Percentiles rank a stretch among this genome's conserved stretches.
These are phyloP conservation scores for Fusarium humuli DNA, from an alignment of 2,329 filamentous ascomycete species.

Conservation along the genomic window DNA sequence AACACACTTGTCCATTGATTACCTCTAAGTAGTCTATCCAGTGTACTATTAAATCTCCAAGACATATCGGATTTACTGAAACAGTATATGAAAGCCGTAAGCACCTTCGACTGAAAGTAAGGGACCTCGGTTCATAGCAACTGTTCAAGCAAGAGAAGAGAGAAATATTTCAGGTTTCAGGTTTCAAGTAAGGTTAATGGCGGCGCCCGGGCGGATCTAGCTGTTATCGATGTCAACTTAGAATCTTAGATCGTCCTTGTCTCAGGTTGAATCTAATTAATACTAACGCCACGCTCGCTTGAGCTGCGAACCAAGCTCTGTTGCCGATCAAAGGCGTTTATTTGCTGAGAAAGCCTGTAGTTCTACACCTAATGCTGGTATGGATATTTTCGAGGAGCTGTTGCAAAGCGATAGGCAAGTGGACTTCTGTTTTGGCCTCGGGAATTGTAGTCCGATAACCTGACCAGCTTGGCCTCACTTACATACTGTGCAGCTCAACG, in stretches of 20 bases:
- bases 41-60: neutral
- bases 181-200: neutral
- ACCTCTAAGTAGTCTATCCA: neutral
- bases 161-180: neutral
- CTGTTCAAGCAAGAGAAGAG: neutral
- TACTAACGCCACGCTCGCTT: conserved; percentile 18
- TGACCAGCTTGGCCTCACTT: conserved; percentile 3
- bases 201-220: neutral
- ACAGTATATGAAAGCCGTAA: neutral
- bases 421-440: neutral
- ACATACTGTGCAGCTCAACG: neutral
- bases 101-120: neutral
- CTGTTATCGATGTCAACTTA: neutral
- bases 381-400: neutral
- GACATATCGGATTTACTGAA: neutral
- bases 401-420: neutral
- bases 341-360: conserved; percentile 14
- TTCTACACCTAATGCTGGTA: neutral
- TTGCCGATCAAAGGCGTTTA: neutral
- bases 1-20: neutral
- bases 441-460: neutral
- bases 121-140: neutral
- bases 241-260: conserved; percentile 13
- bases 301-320: conserved; percentile 17
- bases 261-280: conserved; percentile 32